Percentiles rank a stretch among this genome's conserved stretches.
phyloP scores from a whole-genome alignment of 164 flowering plant species.

The Magnolia kwangsiensis region DNA sequence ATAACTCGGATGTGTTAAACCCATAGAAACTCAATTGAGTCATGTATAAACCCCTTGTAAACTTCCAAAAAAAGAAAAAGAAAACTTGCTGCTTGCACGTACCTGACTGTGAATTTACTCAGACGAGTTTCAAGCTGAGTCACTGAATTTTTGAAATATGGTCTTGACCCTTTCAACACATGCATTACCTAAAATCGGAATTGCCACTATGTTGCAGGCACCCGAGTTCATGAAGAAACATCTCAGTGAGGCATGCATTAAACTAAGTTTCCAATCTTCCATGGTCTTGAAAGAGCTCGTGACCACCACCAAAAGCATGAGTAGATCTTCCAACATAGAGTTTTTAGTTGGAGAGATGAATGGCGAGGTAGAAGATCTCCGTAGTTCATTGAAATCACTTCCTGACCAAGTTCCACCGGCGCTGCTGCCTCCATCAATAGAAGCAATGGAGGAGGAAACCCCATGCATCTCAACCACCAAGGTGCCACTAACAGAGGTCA shows the following conservation, averaged over 20 bases:
- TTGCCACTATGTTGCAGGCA: constrained; percentile 22
- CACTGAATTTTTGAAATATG: no score
- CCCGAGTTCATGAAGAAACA: constrained; percentile 32
- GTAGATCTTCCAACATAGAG: constrained; percentile 40
- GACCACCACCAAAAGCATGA: constrained; percentile 38
- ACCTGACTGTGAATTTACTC: background rate
- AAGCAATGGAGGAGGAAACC: background rate
- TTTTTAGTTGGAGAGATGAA: constrained; percentile 48
- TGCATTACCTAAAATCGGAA: background rate
- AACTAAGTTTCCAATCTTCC: constrained; percentile 26
- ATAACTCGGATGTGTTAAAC: background rate
- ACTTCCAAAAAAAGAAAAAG: no score
- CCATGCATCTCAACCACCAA: background rate
- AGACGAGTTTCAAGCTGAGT: no score
- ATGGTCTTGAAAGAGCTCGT: constrained; percentile 49
- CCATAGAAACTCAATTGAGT: background rate
- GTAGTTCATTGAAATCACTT: constrained; percentile 7
- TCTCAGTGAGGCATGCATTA: constrained; percentile 23
- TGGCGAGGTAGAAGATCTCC: constrained; percentile 13
- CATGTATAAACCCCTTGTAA: no score
- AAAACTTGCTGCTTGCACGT: no score
- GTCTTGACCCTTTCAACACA: background rate
- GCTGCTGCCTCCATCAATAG: background rate
- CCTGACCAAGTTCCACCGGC: constrained; percentile 1
- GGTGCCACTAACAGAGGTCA: constrained; percentile 36